phyloP scores from a whole-genome alignment of 176 grass and related monocot species.

The Coix lacrymajobi region DNA sequence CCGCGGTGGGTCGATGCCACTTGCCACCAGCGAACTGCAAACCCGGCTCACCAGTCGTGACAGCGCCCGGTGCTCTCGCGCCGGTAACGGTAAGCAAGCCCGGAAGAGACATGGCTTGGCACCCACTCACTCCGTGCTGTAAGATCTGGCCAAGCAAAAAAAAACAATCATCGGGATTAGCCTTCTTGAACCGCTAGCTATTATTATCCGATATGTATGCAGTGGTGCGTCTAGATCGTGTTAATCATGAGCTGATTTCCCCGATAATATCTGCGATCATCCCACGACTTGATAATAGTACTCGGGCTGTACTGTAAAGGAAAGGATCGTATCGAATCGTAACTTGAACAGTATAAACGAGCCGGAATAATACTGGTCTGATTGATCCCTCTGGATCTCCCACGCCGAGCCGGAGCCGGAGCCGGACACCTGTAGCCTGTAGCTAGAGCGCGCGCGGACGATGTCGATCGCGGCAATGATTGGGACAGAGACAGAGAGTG shows the following conservation, averaged over 20 bases:
- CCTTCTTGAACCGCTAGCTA: not conserved
- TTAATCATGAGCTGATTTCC: not conserved
- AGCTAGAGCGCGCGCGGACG: not conserved
- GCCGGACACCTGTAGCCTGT: slow-evolving; percentile 7
- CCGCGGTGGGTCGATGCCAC: not conserved
- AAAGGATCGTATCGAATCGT: slow-evolving; percentile 1
- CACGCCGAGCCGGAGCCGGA: not conserved
- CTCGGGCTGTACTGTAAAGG: not conserved
- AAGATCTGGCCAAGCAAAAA: not conserved
- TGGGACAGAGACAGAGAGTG: slow-evolving; percentile 6
- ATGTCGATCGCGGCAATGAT: not conserved
- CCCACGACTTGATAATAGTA: not conserved
- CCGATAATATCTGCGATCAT: not conserved
- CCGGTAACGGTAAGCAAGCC: not conserved
- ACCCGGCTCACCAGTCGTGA: slow-evolving; percentile 27
- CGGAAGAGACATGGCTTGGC: not conserved
- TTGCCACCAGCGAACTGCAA: slow-evolving; percentile 24
- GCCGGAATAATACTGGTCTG: not conserved
- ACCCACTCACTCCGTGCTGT: not conserved
- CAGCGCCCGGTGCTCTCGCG: slow-evolving; percentile 19
- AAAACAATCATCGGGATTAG: not conserved
- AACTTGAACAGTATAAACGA: not conserved
- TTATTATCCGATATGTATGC: not conserved
- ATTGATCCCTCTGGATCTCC: slow-evolving; percentile 23
- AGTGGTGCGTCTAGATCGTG: not conserved